Base-by-base conservation (phyloP, 805 yeast species). In the Wickerhamomyces strasburgensis region DNA sequence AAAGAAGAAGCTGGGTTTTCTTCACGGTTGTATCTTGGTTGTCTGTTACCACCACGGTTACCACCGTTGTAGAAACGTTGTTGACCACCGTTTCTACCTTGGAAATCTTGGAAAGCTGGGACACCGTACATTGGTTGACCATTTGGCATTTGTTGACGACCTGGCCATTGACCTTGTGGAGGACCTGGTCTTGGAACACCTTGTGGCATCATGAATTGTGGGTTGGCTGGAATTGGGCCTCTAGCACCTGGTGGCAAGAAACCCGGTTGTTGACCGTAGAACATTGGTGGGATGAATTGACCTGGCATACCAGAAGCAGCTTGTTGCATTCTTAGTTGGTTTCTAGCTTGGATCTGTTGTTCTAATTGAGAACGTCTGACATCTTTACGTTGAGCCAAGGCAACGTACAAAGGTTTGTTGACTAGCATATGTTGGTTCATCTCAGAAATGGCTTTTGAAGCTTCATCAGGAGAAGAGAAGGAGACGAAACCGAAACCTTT, bases 401-500 rank as follows among this genome's bases (percentile, higher is more conserved):
- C 96, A 68, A 93, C 98, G 65, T 90, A 93, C 62, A 93, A 75
- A 58, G 98, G 98, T 78, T 93, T 93, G 63, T 89, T 87, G 54
- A 79, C 81, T 55, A 93, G 78, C 82, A 90, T 84, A 64, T 88
- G 84, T 72, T 88, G 96, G 79, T 90, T 88, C 96, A 90, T 89
- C 75, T 90, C 98, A 55, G 90, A 76, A 64, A 90, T 87, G 50
- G 98, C 98, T 72, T 87, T 88, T 58, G 96, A 85, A 54, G 98
- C 98, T 78, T 93, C 98, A 68, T 93, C 98, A 60, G 98, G 96
- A 48, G 93, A 68, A 39, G 96, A 80, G 84, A 82, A 93, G 72
- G 98, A 88, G 54, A 93, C 98, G 64, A 93, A 93, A 60, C 98
- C 98, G 64, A 93, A 93, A 52, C 98, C 98, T 75, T 86, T 90